These are phyloP conservation scores for Botrytis cinerea DNA, from an alignment of 2,329 filamentous ascomycete genomes.

Conservation along the genomic window DNA sequence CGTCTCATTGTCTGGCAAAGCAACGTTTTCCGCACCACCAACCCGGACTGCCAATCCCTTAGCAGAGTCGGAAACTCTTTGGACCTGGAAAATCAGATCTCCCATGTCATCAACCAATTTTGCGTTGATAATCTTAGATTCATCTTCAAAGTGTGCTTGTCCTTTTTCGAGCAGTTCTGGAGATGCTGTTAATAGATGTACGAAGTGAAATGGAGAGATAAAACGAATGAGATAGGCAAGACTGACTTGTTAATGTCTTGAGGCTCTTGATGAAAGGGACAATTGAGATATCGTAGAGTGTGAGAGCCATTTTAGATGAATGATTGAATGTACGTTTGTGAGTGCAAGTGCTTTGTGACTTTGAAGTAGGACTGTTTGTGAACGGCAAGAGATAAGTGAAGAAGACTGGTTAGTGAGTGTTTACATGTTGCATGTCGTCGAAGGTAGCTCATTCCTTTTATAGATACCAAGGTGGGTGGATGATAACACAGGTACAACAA, in stretches of 20 bases:
- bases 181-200: neutral
- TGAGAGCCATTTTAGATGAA: conserved; percentile 14
- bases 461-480: neutral
- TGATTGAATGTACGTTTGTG: neutral
- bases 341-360: neutral
- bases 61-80: conserved; percentile 46
- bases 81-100: conserved; percentile 52
- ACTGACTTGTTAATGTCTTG: conserved; percentile 14
- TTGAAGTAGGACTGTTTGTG: neutral
- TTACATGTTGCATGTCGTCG: neutral
- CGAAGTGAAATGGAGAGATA: no score
- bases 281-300: conserved; percentile 15
- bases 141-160: conserved; percentile 13
- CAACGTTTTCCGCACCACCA: conserved; percentile 39
- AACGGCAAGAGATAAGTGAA: neutral
- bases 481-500: neutral
- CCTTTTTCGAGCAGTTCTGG: conserved; percentile 14
- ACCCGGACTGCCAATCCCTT: conserved; percentile 46
- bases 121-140: conserved; percentile 35
- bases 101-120: conserved; percentile 52
- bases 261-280: conserved; percentile 13
- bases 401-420: neutral
- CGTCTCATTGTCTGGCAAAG: conserved; percentile 6
- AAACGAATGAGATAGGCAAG: neutral
- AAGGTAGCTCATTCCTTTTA: neutral